Evolutionary conservation across 257 asterid genomes (phyloP).

Genomic region (Penstemon barbatus): DNA sequence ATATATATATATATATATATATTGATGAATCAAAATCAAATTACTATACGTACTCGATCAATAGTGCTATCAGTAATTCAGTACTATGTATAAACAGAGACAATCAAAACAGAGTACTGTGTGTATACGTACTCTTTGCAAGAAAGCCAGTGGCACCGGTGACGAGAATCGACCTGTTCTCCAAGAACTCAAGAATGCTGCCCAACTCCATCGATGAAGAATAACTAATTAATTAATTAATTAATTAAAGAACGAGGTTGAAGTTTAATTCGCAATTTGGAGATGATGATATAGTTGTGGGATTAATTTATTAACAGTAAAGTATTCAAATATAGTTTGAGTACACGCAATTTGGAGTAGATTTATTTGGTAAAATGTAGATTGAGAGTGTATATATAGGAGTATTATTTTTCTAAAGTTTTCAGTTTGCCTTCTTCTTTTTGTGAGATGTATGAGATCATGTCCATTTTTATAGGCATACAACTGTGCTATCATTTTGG

Average conservation of each 20-base stretch:
- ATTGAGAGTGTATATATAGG: too few species aligned
- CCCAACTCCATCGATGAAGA: constrained; percentile 31
- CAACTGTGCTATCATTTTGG: not conserved
- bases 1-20: too few species aligned
- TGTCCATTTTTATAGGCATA: too few species aligned
- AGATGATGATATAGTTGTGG: not conserved
- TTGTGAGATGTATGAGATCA: too few species aligned
- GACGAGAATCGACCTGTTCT: constrained; percentile 33
- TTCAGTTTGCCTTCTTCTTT: too few species aligned
- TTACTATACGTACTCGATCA: too few species aligned
- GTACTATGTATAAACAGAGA: not conserved
- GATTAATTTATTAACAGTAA: not conserved
- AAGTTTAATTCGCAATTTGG: not conserved
- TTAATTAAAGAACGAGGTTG: not conserved
- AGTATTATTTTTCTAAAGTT: too few species aligned
- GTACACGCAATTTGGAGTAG: not conserved
- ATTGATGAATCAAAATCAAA: constrained; percentile 1
- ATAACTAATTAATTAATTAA: not conserved
- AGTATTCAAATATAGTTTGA: not conserved
- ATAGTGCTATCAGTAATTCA: too few species aligned
- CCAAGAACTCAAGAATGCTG: constrained; percentile 29
- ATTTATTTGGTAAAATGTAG: too few species aligned
- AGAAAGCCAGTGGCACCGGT: constrained; percentile 41
- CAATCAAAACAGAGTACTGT: too few species aligned
- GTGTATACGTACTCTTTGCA: constrained; percentile 16